Evolutionary conservation across 2,329 filamentous ascomycete genomes (phyloP), one percentile per base, ranked within the genome.

Genomic region (Daldinia sp.): DNA sequence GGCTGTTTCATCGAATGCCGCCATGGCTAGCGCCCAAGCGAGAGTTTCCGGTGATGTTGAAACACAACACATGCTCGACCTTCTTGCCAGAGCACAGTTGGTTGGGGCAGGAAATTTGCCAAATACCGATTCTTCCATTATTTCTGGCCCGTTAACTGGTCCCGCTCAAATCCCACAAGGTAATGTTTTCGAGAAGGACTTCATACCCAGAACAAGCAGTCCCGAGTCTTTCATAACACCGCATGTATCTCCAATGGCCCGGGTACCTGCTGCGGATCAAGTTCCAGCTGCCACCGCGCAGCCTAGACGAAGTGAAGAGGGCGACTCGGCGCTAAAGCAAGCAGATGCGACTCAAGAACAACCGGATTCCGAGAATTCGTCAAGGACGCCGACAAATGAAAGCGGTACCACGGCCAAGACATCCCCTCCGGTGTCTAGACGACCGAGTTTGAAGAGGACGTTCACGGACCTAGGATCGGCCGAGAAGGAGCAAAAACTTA

Each of bases 1-100:
- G 91, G 88, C 92, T 35, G 81, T 77, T 58, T 87, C 90, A 35
- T 89, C 88, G 59, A 92, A 91, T 77, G 89, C 92, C 13, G 93
- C 89, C 10, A 89, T 97, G 73, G 90, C 91, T 50, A 93, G 90
- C 77, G 94, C 93, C 15, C 93, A 97, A 79, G 93, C 94, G 60
- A 90, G 92, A 76, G 85, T 92, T 59, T 90, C 88, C 69, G 94
- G 94, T 23, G 94, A 98, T 79, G 83, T 93, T 58, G 95, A 98
- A 74, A 88, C 94, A 54, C 93, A 98, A 80, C 91, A 90, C 75
- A 94, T 97, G 92, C 88, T 98, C 80, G 94, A 98, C 76, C 84
- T 98, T 64, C 83, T 98, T 68, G 90, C 93, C 50, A 90, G 90
- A 75, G 93, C 94, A 53, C 93, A 95, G 72, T 81, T 98, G 26